These are phyloP conservation scores for Beauveria varroae DNA, from an alignment of 2,329 filamentous ascomycete genomes.

Conservation along the genomic window DNA sequence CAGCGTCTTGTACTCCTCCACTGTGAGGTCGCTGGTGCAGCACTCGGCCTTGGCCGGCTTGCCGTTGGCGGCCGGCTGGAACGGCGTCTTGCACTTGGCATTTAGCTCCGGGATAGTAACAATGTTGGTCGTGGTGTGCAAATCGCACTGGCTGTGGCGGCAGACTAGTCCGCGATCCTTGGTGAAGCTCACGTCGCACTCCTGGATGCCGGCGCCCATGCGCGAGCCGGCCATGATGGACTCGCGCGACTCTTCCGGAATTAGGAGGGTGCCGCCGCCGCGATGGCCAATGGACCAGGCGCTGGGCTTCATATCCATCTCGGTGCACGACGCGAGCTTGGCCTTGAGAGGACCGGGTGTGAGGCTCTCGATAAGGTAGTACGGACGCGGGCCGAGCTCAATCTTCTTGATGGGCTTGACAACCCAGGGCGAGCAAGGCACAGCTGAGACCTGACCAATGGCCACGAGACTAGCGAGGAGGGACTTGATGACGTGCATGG, in stretches of 20 bases:
- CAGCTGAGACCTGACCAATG: slow-evolving; percentile 20
- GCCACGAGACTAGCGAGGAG: slow-evolving; percentile 24
- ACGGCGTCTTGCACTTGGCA: slow-evolving; percentile 55
- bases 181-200: slow-evolving; percentile 63
- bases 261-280: slow-evolving; percentile 52
- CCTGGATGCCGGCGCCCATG: slow-evolving; percentile 59
- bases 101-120: slow-evolving; percentile 53
- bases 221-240: slow-evolving; percentile 54
- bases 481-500: slow-evolving; percentile 26
- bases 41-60: slow-evolving; percentile 52
- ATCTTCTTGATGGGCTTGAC: slow-evolving; percentile 37
- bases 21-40: slow-evolving; percentile 65
- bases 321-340: slow-evolving; percentile 50
- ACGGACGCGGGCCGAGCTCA: slow-evolving; percentile 55
- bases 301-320: slow-evolving; percentile 43
- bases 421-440: slow-evolving; percentile 17
- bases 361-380: slow-evolving; percentile 58
- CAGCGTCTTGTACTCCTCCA: slow-evolving; percentile 58
- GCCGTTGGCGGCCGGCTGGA: slow-evolving; percentile 46
- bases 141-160: slow-evolving; percentile 59
- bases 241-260: slow-evolving; percentile 57
- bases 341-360: slow-evolving; percentile 51
- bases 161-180: slow-evolving; percentile 59
- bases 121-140: slow-evolving; percentile 64
- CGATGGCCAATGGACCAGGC: slow-evolving; percentile 56